Conservation (phyloP, 2,329 filamentous ascomycete species). For the Colletotrichum cereale region DNA sequence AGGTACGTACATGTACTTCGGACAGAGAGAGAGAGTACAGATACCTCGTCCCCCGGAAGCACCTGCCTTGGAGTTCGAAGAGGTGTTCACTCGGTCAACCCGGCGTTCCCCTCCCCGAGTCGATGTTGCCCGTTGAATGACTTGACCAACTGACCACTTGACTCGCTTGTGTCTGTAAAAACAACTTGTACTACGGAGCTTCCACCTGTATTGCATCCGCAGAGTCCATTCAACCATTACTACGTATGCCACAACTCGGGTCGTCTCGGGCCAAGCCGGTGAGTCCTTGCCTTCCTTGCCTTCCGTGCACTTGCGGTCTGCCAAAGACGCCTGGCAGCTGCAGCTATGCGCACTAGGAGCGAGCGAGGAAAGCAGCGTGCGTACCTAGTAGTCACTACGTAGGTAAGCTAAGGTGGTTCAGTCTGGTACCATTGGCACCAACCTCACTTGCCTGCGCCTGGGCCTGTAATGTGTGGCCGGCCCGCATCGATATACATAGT, state of each 20-base stretch:
- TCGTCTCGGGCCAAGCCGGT: background rate
- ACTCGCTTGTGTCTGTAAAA: background rate
- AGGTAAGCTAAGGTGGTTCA: background rate
- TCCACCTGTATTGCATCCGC: background rate
- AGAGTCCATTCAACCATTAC: conserved; percentile 20
- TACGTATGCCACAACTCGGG: background rate
- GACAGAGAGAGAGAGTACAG: background rate
- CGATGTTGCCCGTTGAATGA: conserved; percentile 2
- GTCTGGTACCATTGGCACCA: background rate
- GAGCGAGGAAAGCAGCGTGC: no score
- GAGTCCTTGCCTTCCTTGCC: background rate
- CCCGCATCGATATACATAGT: no score
- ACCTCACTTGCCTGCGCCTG: conserved; percentile 18
- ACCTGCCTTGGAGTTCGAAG: background rate
- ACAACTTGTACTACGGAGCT: background rate
- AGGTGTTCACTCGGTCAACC: conserved; percentile 4
- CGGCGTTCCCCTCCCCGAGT: background rate
- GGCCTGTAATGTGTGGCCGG: conserved; percentile 11
- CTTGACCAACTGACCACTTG: conserved; percentile 1
- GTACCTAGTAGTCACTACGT: background rate
- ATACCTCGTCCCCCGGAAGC: background rate
- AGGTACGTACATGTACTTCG: conserved; percentile 6
- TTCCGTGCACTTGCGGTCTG: background rate
- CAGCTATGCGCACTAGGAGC: background rate
- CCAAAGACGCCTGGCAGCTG: conserved; percentile 9